Evolutionary conservation across 2,329 filamentous ascomycete genomes (phyloP), one percentile per base, ranked within the genome.

Genomic region (Chaetomium sp.): DNA sequence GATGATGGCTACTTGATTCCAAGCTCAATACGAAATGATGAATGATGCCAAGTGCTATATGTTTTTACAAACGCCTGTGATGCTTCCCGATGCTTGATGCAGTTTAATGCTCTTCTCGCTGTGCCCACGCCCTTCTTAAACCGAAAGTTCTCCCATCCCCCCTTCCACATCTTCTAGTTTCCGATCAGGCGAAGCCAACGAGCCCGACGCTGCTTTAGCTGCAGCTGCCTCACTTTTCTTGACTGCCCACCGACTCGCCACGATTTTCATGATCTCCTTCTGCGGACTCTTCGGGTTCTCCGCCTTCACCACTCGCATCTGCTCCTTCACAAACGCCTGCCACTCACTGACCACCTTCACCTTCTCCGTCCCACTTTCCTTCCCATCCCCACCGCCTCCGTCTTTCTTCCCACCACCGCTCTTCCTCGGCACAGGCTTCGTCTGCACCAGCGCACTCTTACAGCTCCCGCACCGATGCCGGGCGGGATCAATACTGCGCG

Each of bases 401-500:
- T 10, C 44, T 34, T 43, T 49, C 38, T n/a, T 47, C 33, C 40
- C 37, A 52, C 87, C 76, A 0, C 35, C 27, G 19, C 19, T 27
- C 19, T 27, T 27, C 55, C 87, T 76, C 0, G 91, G 91, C 41
- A 80, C 79, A 0, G 92, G 92, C 69, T 89, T 91, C 7, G 85
- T 85, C 77, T 97, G 94, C 64, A 82, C 74, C 61, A 99, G 71
- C 50, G 70, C 69, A 4, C 80, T 77, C 66, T 84, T 87, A 69
- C 92, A 97, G n/a, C 69, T 74, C 1, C 90, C 90, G 69, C 92
- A 97, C 1, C 82, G 80, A 64, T 91, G 85, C 48, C 82, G 79
- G 35, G 68, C 67, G 0, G 86, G 79, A 68, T 96, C 84, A 62
- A 97, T 88, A 67, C 88, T 94, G 71, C 87, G 89, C 12, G 86